phyloP scores from a whole-genome alignment of 2,329 filamentous ascomycete species.

The Pseudogymnoascus sp. region DNA sequence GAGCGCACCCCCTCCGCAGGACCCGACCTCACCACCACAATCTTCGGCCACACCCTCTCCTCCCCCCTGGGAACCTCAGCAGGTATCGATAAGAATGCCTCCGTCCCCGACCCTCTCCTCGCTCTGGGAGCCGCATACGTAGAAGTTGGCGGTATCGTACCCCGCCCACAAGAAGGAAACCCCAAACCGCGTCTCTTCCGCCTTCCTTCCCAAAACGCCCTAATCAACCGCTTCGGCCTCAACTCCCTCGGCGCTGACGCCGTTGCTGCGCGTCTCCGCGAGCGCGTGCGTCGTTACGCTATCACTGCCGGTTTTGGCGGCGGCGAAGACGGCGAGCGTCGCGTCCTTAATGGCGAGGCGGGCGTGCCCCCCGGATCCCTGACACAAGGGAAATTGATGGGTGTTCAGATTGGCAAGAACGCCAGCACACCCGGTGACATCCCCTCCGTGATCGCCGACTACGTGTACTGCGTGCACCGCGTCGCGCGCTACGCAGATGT shows the following conservation, averaged over 20 bases:
- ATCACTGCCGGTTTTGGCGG: slow-evolving; percentile 58
- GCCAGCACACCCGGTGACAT: slow-evolving; percentile 88
- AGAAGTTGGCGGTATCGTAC: slow-evolving; percentile 86
- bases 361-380: slow-evolving; percentile 78
- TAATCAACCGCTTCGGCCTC: slow-evolving; percentile 94
- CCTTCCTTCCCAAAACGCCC: slow-evolving; percentile 69
- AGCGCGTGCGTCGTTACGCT: slow-evolving; percentile 71
- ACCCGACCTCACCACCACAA: slow-evolving; percentile 37
- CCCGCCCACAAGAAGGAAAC: slow-evolving; percentile 81
- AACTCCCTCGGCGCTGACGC: slow-evolving; percentile 86
- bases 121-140: slow-evolving; percentile 78
- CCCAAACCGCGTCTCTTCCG: slow-evolving; percentile 82
- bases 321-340: slow-evolving; percentile 54
- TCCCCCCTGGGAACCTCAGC: slow-evolving; percentile 95
- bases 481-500: slow-evolving; percentile 87
- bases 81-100: slow-evolving; percentile 88
- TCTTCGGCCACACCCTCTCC: slow-evolving; percentile 68
- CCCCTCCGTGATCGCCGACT: slow-evolving; percentile 67
- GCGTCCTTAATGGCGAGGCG: slow-evolving; percentile 69
- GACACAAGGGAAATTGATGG: slow-evolving; percentile 64
- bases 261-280: slow-evolving; percentile 70
- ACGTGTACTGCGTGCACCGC: slow-evolving; percentile 80
- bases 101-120: slow-evolving; percentile 78
- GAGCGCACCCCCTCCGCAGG: slow-evolving; percentile 53
- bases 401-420: slow-evolving; percentile 95